Evolutionary conservation across 257 asterid genomes (phyloP), one percentile per base, ranked within the genome.

Genomic region (Striga asiatica): DNA sequence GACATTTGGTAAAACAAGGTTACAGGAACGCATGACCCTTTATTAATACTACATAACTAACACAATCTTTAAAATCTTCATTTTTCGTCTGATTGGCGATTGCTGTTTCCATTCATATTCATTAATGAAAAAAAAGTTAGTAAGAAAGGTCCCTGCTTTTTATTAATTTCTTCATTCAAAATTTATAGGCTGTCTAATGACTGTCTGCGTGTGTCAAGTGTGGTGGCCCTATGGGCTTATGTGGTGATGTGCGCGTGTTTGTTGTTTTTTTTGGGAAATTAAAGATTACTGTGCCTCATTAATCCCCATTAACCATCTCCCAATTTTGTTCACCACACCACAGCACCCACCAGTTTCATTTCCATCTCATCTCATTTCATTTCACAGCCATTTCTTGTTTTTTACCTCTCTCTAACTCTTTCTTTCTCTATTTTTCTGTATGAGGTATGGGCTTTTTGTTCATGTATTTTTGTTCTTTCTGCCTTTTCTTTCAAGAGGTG

Each of bases 271-370:
- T n/a, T 8, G 71, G 56, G 68, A 64, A 76, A 71, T 68, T 62
- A 66, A 49, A 76, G 76, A 69, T 67, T 70, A 54, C 62, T 66
- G 59, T 50, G 70, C 71, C 54, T 17, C 52, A 62, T 72, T 75
- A 72, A 71, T 64, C 74, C 76, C 56, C 11, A 48, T 68, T 69
- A 73, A 72, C 72, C 46, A 56, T 70, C n/a, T n/a, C 70, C 34
- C 75, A 54, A 55, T 62, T 54, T 70, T 48, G 66, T 19, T 71
- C n/a, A n/a, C n/a, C 70, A 69, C 61, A 48, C 67, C 28, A 56
- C 70, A 46, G 74, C 71, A 73, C 55, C 79, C 75, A 58, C 28
- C 75, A 54, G 28, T 60, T 70, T 53, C 70, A 64, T 66, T 70
- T 70, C 66, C 42, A 42, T 43, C 16, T 46, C 52, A 46, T 46